Conservation (phyloP, 108 stramenopile genomes). For the Cyclotella choctawhatcheeana region DNA sequence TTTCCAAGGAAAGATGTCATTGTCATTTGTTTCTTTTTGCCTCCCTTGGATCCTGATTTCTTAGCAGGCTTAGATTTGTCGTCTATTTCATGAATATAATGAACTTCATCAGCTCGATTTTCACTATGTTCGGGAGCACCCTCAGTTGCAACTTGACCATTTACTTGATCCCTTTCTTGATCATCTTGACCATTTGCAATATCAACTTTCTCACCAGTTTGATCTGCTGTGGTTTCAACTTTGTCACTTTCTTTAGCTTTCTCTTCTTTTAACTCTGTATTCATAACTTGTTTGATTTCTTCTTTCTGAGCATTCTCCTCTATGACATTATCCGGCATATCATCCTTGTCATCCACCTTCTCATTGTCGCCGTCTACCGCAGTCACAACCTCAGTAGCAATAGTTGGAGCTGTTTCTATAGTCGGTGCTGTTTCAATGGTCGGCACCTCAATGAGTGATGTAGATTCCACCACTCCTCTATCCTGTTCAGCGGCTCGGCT, state of each 20-base stretch:
- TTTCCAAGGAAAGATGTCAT: slow-evolving; percentile 25
- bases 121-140: not conserved
- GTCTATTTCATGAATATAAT: too few species aligned
- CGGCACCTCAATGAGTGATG: too few species aligned
- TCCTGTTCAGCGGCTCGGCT: too few species aligned
- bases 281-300: not conserved
- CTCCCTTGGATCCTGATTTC: not conserved
- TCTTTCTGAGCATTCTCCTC: not conserved
- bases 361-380: not conserved
- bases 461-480: too few species aligned
- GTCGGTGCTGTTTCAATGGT: too few species aligned
- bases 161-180: too few species aligned
- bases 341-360: not conserved
- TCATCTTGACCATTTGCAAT: too few species aligned
- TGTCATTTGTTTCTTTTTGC: slow-evolving; percentile 13
- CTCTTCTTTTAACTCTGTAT: not conserved
- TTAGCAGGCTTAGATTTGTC: too few species aligned
- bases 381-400: not conserved
- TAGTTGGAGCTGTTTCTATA: too few species aligned
- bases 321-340: not conserved
- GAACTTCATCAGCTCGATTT: not conserved
- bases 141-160: not conserved
- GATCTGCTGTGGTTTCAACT: too few species aligned
- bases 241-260: not conserved
- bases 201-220: too few species aligned